phyloP scores from a whole-genome alignment of 1,284 basidiomycete genomes.

The Flammula alnicola region DNA sequence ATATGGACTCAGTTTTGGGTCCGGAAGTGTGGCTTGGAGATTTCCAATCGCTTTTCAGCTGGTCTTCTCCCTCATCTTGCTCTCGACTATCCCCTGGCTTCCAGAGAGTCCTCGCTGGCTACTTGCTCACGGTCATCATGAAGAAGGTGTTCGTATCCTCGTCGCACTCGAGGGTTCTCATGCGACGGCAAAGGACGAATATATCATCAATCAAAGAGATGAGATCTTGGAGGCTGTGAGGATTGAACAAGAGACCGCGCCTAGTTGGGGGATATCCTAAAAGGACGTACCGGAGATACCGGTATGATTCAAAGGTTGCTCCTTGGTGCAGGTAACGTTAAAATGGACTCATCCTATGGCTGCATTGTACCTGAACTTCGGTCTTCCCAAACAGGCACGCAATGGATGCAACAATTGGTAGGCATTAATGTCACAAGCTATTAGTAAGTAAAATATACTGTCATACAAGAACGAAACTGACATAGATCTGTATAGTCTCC shows the following conservation, averaged over 20 bases:
- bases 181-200: constrained; percentile 36
- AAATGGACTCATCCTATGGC: not conserved
- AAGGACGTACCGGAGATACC: constrained; percentile 43
- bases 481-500: constrained; percentile 36
- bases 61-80: constrained; percentile 63
- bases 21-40: constrained; percentile 59
- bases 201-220: constrained; percentile 40
- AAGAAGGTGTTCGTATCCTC: constrained; percentile 42
- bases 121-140: constrained; percentile 45
- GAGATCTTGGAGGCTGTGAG: constrained; percentile 48
- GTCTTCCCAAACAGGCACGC: constrained; percentile 46
- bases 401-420: constrained; percentile 76
- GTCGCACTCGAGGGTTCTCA: constrained; percentile 45
- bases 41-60: constrained; percentile 76
- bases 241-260: constrained; percentile 43
- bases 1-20: constrained; percentile 51
- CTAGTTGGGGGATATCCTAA: constrained; percentile 45
- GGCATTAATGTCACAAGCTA: constrained; percentile 77
- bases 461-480: not conserved
- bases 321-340: constrained; percentile 49
- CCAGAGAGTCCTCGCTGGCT: constrained; percentile 75
- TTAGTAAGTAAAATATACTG: constrained; percentile 44
- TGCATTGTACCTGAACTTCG: not conserved
- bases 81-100: constrained; percentile 61
- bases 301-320: constrained; percentile 55